These are phyloP conservation scores for Circinella umbellata DNA, from an alignment of 371 early-diverging fungal species.

Conservation along the genomic window DNA sequence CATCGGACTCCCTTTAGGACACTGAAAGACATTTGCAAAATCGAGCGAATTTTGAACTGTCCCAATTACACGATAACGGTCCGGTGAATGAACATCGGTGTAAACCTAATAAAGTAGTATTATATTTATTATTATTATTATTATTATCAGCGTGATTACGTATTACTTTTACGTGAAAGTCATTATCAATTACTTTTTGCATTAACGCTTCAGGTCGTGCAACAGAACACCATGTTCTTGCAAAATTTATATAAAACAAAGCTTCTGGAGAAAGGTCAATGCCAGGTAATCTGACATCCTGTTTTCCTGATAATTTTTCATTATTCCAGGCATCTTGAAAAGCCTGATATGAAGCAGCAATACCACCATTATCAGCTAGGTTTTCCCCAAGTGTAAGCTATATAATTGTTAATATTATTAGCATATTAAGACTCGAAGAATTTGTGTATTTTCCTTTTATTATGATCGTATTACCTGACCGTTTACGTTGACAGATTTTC, in stretches of 20 bases:
- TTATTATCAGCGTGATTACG: too few relatives aligned
- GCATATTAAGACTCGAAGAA: neutral
- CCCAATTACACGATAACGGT: constrained; percentile 64
- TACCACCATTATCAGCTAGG: constrained; percentile 80
- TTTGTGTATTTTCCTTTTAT: too few relatives aligned
- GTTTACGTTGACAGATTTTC: constrained; percentile 42
- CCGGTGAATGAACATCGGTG: constrained; percentile 63
- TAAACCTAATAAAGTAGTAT: constrained; percentile 22
- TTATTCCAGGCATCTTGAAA: constrained; percentile 22
- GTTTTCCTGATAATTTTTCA: constrained; percentile 14
- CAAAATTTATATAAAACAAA: constrained; percentile 56
- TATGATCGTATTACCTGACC: constrained; percentile 39
- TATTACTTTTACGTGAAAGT: too few relatives aligned
- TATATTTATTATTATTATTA: too few relatives aligned
- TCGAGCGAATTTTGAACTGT: constrained; percentile 60
- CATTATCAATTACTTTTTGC: neutral
- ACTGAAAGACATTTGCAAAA: constrained; percentile 69
- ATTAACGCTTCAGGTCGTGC: constrained; percentile 37
- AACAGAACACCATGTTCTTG: constrained; percentile 54
- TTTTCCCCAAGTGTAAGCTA: constrained; percentile 71
- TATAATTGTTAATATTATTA: constrained; percentile 29
- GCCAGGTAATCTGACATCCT: constrained; percentile 53
- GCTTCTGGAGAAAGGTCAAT: constrained; percentile 55
- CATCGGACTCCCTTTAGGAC: constrained; percentile 57
- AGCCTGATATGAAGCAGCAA: constrained; percentile 41